Evolutionary conservation across 169 alveolate genomes (phyloP).

Genomic region (Cryptosporidium meleagridis): DNA sequence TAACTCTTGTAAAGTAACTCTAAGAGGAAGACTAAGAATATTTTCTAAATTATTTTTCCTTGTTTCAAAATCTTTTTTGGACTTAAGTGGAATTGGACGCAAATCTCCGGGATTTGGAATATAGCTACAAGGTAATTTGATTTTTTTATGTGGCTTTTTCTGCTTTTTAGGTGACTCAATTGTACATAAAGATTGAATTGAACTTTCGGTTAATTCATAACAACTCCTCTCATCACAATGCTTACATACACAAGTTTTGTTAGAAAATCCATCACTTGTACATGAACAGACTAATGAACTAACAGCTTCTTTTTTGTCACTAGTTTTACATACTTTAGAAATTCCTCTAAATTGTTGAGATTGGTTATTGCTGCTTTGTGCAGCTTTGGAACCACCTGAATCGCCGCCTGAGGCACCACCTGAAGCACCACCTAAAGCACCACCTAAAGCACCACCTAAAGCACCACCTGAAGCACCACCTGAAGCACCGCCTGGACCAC

Average conservation of each 20-base stretch:
- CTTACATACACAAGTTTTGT: too few species aligned
- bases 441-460: not conserved
- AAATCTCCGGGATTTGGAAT: conserved; percentile 5
- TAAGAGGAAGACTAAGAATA: not conserved
- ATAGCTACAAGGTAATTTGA: not conserved
- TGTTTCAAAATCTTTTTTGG: not conserved
- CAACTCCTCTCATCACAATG: too few species aligned
- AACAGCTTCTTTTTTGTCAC: not conserved
- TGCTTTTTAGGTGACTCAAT: not conserved
- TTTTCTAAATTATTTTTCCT: not conserved
- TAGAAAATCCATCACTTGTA: too few species aligned
- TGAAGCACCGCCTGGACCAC: not conserved
- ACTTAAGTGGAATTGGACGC: not conserved
- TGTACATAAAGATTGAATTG: too few species aligned
- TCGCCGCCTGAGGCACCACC: not conserved
- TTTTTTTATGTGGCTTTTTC: not conserved
- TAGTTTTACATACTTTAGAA: too few species aligned
- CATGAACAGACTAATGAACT: too few species aligned
- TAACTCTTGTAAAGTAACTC: not conserved
- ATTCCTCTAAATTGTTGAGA: too few species aligned
- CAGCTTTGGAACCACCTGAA: not conserved
- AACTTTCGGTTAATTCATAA: too few species aligned
- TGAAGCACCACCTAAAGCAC: not conserved
- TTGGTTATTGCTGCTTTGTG: not conserved
- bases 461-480: not conserved